Conservation (phyloP, 495 filamentous ascomycete genomes). For the Aspergillus affinis region DNA sequence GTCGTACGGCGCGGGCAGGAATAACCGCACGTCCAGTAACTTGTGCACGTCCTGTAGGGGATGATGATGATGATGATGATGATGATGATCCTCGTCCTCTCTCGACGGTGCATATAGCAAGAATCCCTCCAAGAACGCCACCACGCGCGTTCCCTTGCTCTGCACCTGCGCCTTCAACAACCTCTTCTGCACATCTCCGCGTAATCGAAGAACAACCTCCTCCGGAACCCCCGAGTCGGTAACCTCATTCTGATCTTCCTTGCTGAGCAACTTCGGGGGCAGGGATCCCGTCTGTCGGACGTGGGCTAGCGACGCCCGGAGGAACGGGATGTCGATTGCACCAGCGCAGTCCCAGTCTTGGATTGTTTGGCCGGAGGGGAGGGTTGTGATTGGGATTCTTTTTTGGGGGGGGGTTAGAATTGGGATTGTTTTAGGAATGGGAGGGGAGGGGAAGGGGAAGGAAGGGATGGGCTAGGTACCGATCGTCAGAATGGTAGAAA, state of each 20-base stretch:
- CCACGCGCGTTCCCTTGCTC: no score
- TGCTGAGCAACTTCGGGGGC: conserved; percentile 63
- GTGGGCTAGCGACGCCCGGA: conserved; percentile 60
- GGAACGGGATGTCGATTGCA: conserved; percentile 64
- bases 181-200: conserved; percentile 12
- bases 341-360: conserved; percentile 86
- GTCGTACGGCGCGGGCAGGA: conserved; percentile 63
- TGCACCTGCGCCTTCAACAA: no score
- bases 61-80: no score
- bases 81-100: no score
- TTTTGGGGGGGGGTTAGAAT: conserved; percentile 3
- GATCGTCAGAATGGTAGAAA: conserved; percentile 78
- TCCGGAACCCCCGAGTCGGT: conserved; percentile 50
- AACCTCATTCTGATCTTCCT: conserved; percentile 73
- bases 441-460: neutral
- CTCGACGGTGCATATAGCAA: conserved; percentile 67
- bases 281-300: conserved; percentile 64
- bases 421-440: neutral
- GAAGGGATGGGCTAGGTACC: conserved; percentile 41
- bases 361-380: conserved; percentile 48
- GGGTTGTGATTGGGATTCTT: conserved; percentile 53
- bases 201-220: conserved; percentile 16
- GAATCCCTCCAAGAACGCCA: conserved; percentile 77
- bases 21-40: conserved; percentile 69
- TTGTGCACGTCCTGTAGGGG: conserved; percentile 42